Base-by-base conservation (phyloP, 768 basidiomycete species). In the Polyporus arcularius region DNA sequence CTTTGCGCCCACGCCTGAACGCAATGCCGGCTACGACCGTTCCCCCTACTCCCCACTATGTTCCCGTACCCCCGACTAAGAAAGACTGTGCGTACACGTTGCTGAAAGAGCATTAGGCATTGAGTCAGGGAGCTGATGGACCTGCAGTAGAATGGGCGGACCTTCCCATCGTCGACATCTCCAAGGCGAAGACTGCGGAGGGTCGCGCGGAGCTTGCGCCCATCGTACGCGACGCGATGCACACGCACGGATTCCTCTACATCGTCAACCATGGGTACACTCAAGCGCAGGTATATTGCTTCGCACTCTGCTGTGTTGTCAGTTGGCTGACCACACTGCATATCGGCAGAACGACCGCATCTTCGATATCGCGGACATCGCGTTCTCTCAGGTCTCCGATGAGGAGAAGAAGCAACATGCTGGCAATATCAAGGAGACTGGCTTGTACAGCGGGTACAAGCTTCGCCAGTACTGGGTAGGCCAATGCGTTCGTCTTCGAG, bases 371-470 rank as follows among this genome's bases (percentile, higher is more conserved):
- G 80, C 80, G 1, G 73, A 81, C 53, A 61, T 81, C 7, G 73
- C 78, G 14, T 81, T 82, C 61, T 70, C 74, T 5, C 69, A 71
- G 32, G 78, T 81, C 7, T 58, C 62, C 1, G 69, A 71, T 0
- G 79, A 78, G 31, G 81, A 83, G 70, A 82, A 81, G 66, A 62
- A 74, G 53, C 59, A 60, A 21, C 79, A 80, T 59, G 68, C 67
- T 2, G 77, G 73, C 0, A 72, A 70, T 38, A 76, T 76, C 56
- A 79, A 79, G 58, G 72, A 79, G 28, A 77, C 73, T 0, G 81
- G 80, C 7, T 77, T 79, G 3, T 84, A 78, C 63, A 78, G 81
- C 62, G 83, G 83, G 2, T 85, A 85, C 64, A 85, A 85, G 65
- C 73, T 72, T 5, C 74, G 79, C 5, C 74, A 78, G 48, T 81